These are phyloP conservation scores for Phoenix dactylifera DNA, from an alignment of 176 grass and related monocot species.

Conservation along the genomic window DNA sequence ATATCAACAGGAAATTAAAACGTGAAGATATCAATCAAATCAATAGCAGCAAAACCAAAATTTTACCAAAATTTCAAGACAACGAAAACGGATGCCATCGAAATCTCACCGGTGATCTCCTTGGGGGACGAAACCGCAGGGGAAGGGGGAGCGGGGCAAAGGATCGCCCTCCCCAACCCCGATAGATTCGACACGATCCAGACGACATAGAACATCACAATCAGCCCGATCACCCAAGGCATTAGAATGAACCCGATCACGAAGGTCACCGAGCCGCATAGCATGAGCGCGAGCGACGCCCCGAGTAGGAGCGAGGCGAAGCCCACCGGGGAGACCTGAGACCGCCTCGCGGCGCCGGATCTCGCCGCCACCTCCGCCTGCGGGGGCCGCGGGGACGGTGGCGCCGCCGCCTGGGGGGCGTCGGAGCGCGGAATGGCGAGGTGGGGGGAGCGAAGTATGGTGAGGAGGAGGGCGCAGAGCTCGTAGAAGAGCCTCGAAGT, in stretches of 20 bases:
- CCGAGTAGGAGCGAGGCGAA: constrained; percentile 71
- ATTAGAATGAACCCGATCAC: constrained; percentile 93
- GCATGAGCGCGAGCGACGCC: constrained; percentile 72
- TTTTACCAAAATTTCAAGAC: too few species aligned
- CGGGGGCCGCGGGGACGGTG: not conserved
- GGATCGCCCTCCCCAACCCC: constrained; percentile 45
- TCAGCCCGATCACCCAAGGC: constrained; percentile 74
- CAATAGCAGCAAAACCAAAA: too few species aligned
- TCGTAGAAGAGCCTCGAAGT: constrained; percentile 64
- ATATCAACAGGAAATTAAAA: too few species aligned
- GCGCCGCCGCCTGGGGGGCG: not conserved
- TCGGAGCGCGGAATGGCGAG: not conserved
- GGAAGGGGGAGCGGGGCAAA: constrained; percentile 23
- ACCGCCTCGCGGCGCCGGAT: constrained; percentile 4
- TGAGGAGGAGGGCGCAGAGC: constrained; percentile 46
- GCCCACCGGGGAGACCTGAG: constrained; percentile 44
- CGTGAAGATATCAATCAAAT: too few species aligned
- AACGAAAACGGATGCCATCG: too few species aligned
- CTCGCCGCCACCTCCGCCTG: not conserved
- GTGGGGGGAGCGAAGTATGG: constrained; percentile 23
- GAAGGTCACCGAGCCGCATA: constrained; percentile 79
- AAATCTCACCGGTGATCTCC: constrained; percentile 1
- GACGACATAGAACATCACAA: constrained; percentile 59
- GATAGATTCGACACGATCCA: constrained; percentile 71
- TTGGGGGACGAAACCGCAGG: constrained; percentile 2